A percentile compares a stretch with the other conserved stretches of the same genome.
Conservation (phyloP, 192 early-diverging fungal species). For the Coemansia asiatica region DNA sequence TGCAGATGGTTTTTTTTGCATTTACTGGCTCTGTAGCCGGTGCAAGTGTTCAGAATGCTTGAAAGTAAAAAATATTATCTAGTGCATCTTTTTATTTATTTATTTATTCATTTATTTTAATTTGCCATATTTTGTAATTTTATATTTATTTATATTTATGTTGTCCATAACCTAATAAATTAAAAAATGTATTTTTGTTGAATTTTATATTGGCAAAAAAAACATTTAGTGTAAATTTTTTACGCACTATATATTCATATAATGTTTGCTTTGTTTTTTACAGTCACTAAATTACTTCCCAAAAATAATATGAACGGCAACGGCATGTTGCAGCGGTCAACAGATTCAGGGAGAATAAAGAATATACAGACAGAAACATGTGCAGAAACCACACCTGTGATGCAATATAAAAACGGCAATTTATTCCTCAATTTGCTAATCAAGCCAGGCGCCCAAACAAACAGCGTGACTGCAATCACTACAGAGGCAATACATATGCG, state of each 20-base stretch:
- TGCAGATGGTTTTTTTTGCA: background rate
- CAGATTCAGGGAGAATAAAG: background rate
- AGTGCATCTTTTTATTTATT: background rate
- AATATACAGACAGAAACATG: background rate
- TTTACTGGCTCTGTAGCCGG: background rate
- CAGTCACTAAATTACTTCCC: background rate
- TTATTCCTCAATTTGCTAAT: slow-evolving; percentile 2
- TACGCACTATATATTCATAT: no score
- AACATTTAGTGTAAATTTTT: no score
- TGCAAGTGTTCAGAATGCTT: background rate
- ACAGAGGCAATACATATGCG: slow-evolving; percentile 7
- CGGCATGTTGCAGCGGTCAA: background rate
- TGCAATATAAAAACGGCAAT: background rate
- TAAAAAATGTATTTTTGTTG: no score
- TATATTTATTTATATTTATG: background rate
- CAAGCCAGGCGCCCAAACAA: slow-evolving; percentile 12
- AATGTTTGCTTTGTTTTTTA: background rate
- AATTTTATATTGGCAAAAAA: no score
- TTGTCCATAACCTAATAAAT: no score
- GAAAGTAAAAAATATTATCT: background rate
- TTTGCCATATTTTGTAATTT: background rate
- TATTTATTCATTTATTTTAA: background rate
- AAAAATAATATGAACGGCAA: background rate
- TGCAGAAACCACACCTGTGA: background rate
- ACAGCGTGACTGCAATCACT: background rate